phyloP scores from a whole-genome alignment of 2,329 filamentous ascomycete genomes.

The Sphaerulina musiva region DNA sequence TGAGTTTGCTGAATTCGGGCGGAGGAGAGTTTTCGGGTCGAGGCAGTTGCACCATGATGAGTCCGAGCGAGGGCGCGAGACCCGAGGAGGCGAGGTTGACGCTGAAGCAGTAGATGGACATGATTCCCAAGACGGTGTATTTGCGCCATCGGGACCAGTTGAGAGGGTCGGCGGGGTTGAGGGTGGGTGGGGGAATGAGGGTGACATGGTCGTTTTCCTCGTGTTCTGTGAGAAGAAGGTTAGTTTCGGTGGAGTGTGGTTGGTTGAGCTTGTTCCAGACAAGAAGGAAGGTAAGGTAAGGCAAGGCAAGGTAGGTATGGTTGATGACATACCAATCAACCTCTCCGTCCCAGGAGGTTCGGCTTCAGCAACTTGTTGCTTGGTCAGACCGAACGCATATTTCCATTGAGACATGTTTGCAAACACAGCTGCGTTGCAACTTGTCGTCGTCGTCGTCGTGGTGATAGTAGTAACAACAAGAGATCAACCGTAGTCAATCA shows the following conservation, averaged over 20 bases:
- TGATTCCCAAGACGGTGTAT: slow-evolving; percentile 31
- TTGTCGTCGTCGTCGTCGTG: too few relatives aligned
- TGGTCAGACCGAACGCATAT: slow-evolving; percentile 36
- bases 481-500: too few relatives aligned
- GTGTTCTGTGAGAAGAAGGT: slow-evolving; percentile 21
- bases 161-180: slow-evolving; percentile 37
- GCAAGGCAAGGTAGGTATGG: background rate
- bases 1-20: slow-evolving; percentile 31
- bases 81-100: slow-evolving; percentile 36
- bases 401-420: slow-evolving; percentile 32
- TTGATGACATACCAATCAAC: slow-evolving; percentile 32
- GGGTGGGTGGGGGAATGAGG: slow-evolving; percentile 35
- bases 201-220: slow-evolving; percentile 34
- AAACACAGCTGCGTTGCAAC: too few relatives aligned
- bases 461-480: too few relatives aligned
- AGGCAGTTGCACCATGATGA: slow-evolving; percentile 23
- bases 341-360: slow-evolving; percentile 38
- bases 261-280: too few relatives aligned
- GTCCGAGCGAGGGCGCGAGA: slow-evolving; percentile 34
- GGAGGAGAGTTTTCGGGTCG: slow-evolving; percentile 22
- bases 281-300: too few relatives aligned
- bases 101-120: slow-evolving; percentile 36
- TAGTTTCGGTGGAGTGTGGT: background rate
- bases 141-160: slow-evolving; percentile 38
- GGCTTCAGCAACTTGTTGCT: slow-evolving; percentile 35